A percentile compares a stretch with the other conserved stretches of the same genome.
Evolutionary conservation across 2,329 filamentous ascomycete species (phyloP).

Genomic region (Endoconidiophora laricicola): DNA sequence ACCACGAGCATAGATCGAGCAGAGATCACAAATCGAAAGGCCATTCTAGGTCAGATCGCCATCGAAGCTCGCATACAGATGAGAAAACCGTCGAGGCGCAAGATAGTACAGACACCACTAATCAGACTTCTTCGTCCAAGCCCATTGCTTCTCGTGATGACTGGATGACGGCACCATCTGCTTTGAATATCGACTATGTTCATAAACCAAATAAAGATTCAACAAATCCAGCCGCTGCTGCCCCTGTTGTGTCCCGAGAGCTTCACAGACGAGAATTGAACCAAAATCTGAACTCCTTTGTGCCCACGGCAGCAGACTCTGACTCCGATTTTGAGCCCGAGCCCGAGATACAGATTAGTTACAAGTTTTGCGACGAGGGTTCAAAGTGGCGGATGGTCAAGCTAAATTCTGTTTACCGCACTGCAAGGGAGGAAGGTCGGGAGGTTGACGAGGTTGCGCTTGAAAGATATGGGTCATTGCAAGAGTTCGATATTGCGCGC

Average conservation of each 20-base stretch:
- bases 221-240: constrained; percentile 32
- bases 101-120: too few relatives aligned
- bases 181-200: constrained; percentile 70
- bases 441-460: constrained; percentile 66
- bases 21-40: not conserved
- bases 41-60: not conserved
- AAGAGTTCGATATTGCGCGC: constrained; percentile 77
- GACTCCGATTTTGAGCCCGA: constrained; percentile 35
- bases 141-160: constrained; percentile 49
- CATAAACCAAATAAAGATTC: constrained; percentile 42
- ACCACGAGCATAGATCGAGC: not conserved
- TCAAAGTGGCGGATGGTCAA: constrained; percentile 96
- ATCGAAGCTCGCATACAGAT: not conserved
- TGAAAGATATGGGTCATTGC: constrained; percentile 64
- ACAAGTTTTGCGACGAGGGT: constrained; percentile 76
- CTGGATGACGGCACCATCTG: constrained; percentile 87
- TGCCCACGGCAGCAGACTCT: constrained; percentile 19
- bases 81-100: not conserved
- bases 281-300: constrained; percentile 37
- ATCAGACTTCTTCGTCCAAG: constrained; percentile 12
- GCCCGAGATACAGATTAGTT: constrained; percentile 43
- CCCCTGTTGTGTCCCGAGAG: constrained; percentile 45
- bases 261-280: constrained; percentile 76
- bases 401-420: constrained; percentile 67
- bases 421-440: constrained; percentile 57